Percentiles rank a stretch among this genome's conserved stretches.
phyloP scores from a whole-genome alignment of 306 rosid species.

The Acacia melanoxylon region DNA sequence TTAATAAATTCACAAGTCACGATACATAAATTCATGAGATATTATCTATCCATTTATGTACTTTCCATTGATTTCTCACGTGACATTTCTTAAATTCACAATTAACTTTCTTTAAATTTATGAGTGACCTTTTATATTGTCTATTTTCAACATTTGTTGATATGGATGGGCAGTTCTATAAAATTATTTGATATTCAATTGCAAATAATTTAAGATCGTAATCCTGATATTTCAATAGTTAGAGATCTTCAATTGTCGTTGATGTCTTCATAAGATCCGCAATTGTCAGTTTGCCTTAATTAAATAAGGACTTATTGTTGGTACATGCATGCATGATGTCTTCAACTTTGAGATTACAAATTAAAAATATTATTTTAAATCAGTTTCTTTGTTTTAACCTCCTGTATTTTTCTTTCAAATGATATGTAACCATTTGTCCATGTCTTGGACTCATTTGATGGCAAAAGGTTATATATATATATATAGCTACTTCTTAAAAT shows the following conservation, averaged over 20 bases:
- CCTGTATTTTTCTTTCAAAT: neutral
- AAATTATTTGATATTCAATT: neutral
- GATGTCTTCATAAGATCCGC: neutral
- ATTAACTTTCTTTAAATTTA: neutral
- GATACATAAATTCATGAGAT: too few relatives aligned
- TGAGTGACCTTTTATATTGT: neutral
- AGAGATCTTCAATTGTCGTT: neutral
- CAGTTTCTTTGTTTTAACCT: neutral
- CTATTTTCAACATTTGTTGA: neutral
- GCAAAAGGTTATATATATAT: neutral
- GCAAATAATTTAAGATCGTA: neutral
- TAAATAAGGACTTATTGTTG: slow-evolving; percentile 16
- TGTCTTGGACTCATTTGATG: neutral
- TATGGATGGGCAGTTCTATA: neutral
- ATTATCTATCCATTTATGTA: too few relatives aligned
- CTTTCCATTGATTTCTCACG: too few relatives aligned
- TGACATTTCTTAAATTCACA: neutral
- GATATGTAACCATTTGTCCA: neutral
- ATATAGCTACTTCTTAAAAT: neutral
- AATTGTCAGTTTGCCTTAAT: neutral
- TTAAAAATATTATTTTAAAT: neutral
- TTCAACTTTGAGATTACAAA: neutral
- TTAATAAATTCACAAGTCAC: too few relatives aligned
- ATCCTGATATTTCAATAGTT: neutral
- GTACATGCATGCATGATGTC: slow-evolving; percentile 22